Conservation (phyloP, 1,284 basidiomycete genomes). For the Melampsora abietis-canadensis region DNA sequence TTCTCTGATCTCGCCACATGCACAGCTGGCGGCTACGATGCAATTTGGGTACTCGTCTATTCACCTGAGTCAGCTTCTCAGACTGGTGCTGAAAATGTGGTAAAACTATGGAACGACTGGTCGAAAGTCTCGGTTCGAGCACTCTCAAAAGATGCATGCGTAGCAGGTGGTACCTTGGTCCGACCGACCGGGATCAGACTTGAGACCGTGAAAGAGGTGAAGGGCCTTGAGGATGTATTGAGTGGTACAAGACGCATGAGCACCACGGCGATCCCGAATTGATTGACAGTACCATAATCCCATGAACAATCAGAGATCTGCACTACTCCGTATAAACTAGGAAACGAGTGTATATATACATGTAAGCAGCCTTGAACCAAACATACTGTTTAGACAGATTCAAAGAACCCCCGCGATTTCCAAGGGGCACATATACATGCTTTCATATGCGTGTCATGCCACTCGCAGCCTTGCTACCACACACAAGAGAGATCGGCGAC, state of each 20-base stretch:
- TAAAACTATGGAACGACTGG: conserved; percentile 19
- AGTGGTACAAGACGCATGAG: neutral
- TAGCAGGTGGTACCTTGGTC: conserved; percentile 5
- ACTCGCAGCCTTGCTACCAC: too few relatives aligned
- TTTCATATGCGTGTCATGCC: too few relatives aligned
- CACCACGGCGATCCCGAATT: neutral
- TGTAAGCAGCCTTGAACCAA: too few relatives aligned
- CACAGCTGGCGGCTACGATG: conserved; percentile 84
- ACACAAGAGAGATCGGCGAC: too few relatives aligned
- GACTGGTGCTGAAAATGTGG: conserved; percentile 2
- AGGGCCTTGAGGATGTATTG: neutral
- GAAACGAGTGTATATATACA: too few relatives aligned
- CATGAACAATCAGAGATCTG: too few relatives aligned
- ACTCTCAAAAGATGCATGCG: conserved; percentile 23
- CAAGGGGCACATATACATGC: too few relatives aligned
- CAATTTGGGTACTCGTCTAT: conserved; percentile 83
- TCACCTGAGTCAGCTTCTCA: conserved; percentile 57
- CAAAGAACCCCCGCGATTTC: too few relatives aligned
- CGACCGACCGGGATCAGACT: neutral
- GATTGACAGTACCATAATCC: too few relatives aligned
- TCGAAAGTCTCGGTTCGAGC: conserved; percentile 16
- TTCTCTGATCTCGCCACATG: neutral
- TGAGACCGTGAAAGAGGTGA: neutral
- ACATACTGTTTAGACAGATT: too few relatives aligned
- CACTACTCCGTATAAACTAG: too few relatives aligned